Percentiles rank a stretch among this genome's conserved stretches.
phyloP scores from a whole-genome alignment of 768 basidiomycete species.

The Hebeloma cylindrosporum region DNA sequence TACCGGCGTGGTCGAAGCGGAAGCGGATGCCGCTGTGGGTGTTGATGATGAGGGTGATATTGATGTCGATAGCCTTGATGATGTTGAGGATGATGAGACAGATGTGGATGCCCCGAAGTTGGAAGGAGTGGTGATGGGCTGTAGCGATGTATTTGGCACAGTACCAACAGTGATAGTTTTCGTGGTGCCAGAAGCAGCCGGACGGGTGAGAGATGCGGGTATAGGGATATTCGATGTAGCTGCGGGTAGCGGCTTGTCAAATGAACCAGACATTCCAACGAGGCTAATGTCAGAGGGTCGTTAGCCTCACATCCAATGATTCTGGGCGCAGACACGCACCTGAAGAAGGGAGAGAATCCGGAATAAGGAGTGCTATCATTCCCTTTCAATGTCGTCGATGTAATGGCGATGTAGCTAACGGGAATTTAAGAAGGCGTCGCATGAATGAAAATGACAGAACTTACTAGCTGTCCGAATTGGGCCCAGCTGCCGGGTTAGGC shows the following conservation, averaged over 20 bases:
- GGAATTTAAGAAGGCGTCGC: constrained; percentile 8
- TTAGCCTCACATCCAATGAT: neutral
- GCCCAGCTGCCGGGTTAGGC: constrained; percentile 58
- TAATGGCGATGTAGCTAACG: constrained; percentile 64
- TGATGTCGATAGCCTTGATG: constrained; percentile 7
- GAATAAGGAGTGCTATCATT: constrained; percentile 30
- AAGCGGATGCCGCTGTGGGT: neutral
- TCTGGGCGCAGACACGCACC: constrained; percentile 33
- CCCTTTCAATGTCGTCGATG: constrained; percentile 33
- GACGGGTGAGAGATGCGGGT: constrained; percentile 38
- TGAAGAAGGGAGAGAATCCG: constrained; percentile 56
- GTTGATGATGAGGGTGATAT: constrained; percentile 2
- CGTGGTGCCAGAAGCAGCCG: constrained; percentile 36
- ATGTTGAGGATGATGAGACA: constrained; percentile 15
- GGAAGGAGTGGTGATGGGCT: constrained; percentile 17
- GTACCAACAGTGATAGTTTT: constrained; percentile 42
- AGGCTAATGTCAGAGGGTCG: constrained; percentile 38
- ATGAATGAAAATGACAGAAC: constrained; percentile 20
- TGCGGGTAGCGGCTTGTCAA: constrained; percentile 46
- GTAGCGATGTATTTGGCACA: constrained; percentile 24
- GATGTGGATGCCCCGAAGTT: constrained; percentile 17
- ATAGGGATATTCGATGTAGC: constrained; percentile 46
- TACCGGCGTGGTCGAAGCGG: neutral
- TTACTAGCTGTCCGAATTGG: constrained; percentile 59
- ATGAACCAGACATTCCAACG: constrained; percentile 59